These are phyloP conservation scores for Phytophthora lateralis DNA, from an alignment of 352 stramenopile species.

Conservation along the genomic window DNA sequence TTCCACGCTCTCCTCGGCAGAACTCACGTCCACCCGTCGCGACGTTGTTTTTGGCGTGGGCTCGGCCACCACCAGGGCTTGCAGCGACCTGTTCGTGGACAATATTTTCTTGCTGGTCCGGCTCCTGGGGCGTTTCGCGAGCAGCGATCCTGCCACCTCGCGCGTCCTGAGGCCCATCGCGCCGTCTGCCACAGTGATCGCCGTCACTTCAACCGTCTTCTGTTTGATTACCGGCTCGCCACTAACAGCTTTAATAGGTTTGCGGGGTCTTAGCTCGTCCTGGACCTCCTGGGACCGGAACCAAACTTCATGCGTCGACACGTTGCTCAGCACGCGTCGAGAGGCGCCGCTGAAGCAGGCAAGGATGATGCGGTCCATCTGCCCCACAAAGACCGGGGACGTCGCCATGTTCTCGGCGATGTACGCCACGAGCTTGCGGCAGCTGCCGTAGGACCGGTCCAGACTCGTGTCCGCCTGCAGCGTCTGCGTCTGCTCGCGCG, in stretches of 20 bases:
- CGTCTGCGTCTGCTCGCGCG: slow-evolving; percentile 8
- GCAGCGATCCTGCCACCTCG: slow-evolving; percentile 14
- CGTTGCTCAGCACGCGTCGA: slow-evolving; percentile 48
- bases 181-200: slow-evolving; percentile 15
- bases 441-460: slow-evolving; percentile 55
- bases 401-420: slow-evolving; percentile 66
- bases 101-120: slow-evolving; percentile 34
- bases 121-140: slow-evolving; percentile 25
- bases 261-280: too few relatives aligned
- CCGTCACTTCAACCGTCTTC: slow-evolving; percentile 14
- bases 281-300: slow-evolving; percentile 22
- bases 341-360: slow-evolving; percentile 65
- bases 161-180: slow-evolving; percentile 10
- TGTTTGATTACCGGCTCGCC: slow-evolving; percentile 26
- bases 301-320: slow-evolving; percentile 62
- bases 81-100: slow-evolving; percentile 27
- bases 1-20: slow-evolving; percentile 31
- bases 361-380: slow-evolving; percentile 79
- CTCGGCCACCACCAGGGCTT: slow-evolving; percentile 8
- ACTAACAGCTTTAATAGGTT: not conserved
- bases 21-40: slow-evolving; percentile 11
- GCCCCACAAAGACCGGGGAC: slow-evolving; percentile 53
- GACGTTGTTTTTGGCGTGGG: slow-evolving; percentile 19
- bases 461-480: slow-evolving; percentile 26
- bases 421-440: slow-evolving; percentile 54